phyloP scores from a whole-genome alignment of 306 rosid genomes.

The Coriaria nepalensis region DNA sequence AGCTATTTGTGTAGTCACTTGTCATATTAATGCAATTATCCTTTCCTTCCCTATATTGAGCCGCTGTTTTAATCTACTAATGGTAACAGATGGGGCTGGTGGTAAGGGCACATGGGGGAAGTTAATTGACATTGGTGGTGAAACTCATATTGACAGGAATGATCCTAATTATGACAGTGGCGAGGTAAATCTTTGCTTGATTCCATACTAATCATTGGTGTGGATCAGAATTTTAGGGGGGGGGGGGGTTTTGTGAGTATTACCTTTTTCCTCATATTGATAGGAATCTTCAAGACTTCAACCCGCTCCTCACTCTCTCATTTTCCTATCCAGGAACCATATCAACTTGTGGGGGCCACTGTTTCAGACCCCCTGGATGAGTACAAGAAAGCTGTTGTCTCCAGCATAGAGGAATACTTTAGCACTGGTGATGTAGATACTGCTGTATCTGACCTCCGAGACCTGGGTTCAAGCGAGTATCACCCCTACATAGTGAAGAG shows the following conservation, averaged over 20 bases:
- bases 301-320: neutral
- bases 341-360: conserved; percentile 77
- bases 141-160: conserved; percentile 36
- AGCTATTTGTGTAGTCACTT: too few species aligned
- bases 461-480: conserved; percentile 78
- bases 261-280: neutral
- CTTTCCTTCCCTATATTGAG: neutral
- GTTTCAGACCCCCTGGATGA: conserved; percentile 81
- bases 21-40: neutral
- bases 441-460: conserved; percentile 82
- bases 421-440: conserved; percentile 74
- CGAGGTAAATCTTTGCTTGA: conserved; percentile 25
- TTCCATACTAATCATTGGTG: neutral
- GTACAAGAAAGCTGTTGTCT: conserved; percentile 75
- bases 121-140: conserved; percentile 41
- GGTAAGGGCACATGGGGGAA: conserved; percentile 67
- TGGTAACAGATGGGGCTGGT: conserved; percentile 43
- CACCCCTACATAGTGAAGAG: conserved; percentile 88
- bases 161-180: conserved; percentile 61
- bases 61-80: neutral
- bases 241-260: neutral
- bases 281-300: neutral
- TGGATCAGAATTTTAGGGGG: too few species aligned
- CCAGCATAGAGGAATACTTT: conserved; percentile 78
- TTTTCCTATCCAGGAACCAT: conserved; percentile 56